Conservation (phyloP, 305 asterid genomes). For the Fraxinus greggii region DNA sequence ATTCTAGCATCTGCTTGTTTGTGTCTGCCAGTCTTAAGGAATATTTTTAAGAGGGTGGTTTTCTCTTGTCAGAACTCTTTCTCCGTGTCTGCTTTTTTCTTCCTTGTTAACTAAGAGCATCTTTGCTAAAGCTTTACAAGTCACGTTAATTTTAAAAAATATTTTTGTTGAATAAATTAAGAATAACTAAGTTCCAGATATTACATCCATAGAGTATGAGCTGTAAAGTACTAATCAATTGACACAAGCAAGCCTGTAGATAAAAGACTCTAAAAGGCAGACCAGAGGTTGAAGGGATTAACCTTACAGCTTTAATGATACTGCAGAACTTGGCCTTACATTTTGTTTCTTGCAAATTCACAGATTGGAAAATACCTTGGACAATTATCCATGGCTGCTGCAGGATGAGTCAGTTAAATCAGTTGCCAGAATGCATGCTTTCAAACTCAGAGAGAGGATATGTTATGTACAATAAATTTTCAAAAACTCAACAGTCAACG, state of each 20-base stretch:
- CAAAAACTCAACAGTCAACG: background rate
- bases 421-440: background rate
- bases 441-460: background rate
- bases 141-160: background rate
- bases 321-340: background rate
- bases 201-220: background rate
- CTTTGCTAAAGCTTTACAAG: background rate
- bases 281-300: background rate
- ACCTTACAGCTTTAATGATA: background rate
- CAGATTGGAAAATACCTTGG: background rate
- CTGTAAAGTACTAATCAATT: background rate
- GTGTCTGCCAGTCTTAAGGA: background rate
- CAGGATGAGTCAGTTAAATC: background rate
- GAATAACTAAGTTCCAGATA: background rate
- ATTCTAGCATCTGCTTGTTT: background rate
- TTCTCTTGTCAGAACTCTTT: background rate
- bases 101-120: background rate
- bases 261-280: background rate
- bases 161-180: background rate
- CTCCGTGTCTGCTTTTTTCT: background rate
- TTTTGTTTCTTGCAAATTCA: background rate
- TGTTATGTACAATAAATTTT: background rate
- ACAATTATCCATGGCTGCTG: background rate
- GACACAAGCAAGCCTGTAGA: background rate
- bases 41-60: background rate